Evolutionary conservation across 1,284 basidiomycete species (phyloP).

Genomic region (Calocybe gambosa): DNA sequence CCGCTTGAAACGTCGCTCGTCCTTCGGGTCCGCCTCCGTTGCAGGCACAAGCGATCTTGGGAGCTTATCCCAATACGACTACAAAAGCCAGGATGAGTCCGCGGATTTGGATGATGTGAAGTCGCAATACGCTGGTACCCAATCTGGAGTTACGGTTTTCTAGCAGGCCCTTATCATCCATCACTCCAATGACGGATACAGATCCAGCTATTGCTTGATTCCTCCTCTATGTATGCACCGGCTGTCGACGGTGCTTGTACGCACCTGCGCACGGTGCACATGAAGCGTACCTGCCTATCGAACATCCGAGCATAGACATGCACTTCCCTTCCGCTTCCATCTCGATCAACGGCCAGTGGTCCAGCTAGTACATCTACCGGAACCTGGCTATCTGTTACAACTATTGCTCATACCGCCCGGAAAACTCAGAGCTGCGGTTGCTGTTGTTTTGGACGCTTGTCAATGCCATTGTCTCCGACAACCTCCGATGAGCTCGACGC

Average conservation of each 20-base stretch:
- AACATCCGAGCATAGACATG: slow-evolving; percentile 5
- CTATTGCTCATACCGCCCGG: neutral
- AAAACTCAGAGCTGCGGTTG: too few relatives aligned
- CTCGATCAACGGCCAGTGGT: slow-evolving; percentile 4
- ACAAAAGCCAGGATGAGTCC: slow-evolving; percentile 80
- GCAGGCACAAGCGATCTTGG: slow-evolving; percentile 74
- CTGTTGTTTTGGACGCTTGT: neutral
- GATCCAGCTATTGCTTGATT: slow-evolving; percentile 7
- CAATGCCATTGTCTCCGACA: too few relatives aligned
- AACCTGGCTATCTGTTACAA: slow-evolving; percentile 5
- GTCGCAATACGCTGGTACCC: slow-evolving; percentile 76
- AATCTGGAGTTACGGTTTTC: slow-evolving; percentile 79
- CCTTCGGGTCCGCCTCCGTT: slow-evolving; percentile 63
- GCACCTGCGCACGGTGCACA: neutral
- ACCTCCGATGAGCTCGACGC: too few relatives aligned
- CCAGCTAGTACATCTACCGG: slow-evolving; percentile 10
- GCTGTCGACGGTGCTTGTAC: slow-evolving; percentile 7
- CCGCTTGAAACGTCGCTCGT: slow-evolving; percentile 44
- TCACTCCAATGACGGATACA: slow-evolving; percentile 1
- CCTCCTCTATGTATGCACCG: slow-evolving; percentile 2
- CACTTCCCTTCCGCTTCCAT: slow-evolving; percentile 9
- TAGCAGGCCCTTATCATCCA: slow-evolving; percentile 27
- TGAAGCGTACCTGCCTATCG: slow-evolving; percentile 1
- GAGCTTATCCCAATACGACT: slow-evolving; percentile 73
- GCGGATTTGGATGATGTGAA: slow-evolving; percentile 77